Percentiles rank a stretch among this genome's conserved stretches.
Conservation (phyloP, 176 grass and related monocot genomes). For the Miscanthus lutarioriparius region DNA sequence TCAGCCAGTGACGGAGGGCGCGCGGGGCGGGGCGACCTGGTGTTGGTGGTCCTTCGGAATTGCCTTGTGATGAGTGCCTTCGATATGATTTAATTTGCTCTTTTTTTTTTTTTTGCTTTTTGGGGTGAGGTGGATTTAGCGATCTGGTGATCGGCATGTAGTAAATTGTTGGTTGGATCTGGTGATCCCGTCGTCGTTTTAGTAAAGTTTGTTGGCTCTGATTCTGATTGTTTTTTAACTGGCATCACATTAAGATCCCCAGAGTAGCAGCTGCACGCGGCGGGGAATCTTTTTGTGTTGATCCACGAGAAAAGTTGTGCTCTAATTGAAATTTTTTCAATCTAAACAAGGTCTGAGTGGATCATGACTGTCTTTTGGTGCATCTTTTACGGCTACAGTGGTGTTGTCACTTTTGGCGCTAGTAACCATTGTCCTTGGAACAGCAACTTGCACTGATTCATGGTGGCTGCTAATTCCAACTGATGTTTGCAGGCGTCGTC, state of each 20-base stretch:
- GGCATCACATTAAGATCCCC: background rate
- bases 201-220: too few species aligned
- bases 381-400: background rate
- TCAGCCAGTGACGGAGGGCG: slow-evolving; percentile 40
- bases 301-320: background rate
- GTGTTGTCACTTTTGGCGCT: slow-evolving; percentile 7
- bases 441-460: background rate
- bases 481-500: too few species aligned
- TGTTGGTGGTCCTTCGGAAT: background rate
- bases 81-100: background rate
- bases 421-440: background rate
- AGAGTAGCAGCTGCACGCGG: background rate
- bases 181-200: too few species aligned
- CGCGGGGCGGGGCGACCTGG: too few species aligned
- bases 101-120: background rate
- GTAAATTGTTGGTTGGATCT: too few species aligned
- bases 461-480: too few species aligned
- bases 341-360: too few species aligned
- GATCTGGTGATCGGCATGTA: slow-evolving; percentile 18
- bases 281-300: background rate
- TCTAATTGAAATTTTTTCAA: too few species aligned
- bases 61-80: slow-evolving; percentile 1
- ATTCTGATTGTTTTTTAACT: slow-evolving; percentile 2
- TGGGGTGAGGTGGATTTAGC: background rate
- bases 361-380: background rate